phyloP scores from a whole-genome alignment of 352 stramenopile species.

The Aphanomyces invadans region DNA sequence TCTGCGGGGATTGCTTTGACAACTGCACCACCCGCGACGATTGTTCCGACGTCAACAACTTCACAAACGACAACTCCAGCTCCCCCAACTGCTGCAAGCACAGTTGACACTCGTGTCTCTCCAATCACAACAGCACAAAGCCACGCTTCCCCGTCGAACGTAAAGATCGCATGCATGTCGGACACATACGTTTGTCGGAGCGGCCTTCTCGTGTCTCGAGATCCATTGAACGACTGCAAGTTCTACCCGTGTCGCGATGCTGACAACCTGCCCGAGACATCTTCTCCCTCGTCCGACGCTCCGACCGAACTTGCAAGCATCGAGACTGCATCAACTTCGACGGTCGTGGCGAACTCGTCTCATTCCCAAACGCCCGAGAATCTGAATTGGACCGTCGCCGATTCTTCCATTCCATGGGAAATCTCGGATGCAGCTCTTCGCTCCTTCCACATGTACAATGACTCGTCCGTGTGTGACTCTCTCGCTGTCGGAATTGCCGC shows the following conservation, averaged over 20 bases:
- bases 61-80: too few relatives aligned
- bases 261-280: neutral
- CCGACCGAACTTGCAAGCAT: neutral
- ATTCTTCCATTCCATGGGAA: neutral
- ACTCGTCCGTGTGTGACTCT: conserved; percentile 67
- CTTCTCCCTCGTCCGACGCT: neutral
- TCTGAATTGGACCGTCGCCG: conserved; percentile 15
- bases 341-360: neutral
- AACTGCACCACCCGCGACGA: too few relatives aligned
- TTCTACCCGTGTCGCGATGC: conserved; percentile 18
- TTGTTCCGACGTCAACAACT: too few relatives aligned
- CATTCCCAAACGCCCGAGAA: neutral
- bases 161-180: neutral
- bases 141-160: neutral
- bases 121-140: neutral
- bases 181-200: conserved; percentile 11
- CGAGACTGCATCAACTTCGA: neutral
- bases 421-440: neutral
- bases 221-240: conserved; percentile 18
- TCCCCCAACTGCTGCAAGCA: too few relatives aligned
- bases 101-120: too few relatives aligned
- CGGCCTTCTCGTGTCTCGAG: neutral
- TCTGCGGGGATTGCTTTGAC: too few relatives aligned
- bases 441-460: conserved; percentile 77
- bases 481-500: conserved; percentile 85